Evolutionary conservation across 768 basidiomycete genomes (phyloP).

Genomic region (Coprinopsis cinerea): DNA sequence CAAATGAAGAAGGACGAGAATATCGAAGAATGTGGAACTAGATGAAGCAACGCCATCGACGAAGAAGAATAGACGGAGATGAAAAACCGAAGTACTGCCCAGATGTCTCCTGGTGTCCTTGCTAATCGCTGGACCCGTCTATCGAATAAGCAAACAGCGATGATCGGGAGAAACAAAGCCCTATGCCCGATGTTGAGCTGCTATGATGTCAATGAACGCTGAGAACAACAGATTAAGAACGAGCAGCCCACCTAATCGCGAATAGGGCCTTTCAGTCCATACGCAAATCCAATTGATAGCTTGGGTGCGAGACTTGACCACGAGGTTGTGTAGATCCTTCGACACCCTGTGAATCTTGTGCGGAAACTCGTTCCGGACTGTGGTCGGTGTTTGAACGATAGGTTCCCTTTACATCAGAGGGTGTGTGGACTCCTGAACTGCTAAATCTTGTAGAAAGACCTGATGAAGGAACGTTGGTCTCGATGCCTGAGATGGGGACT

Average conservation of each 20-base stretch:
- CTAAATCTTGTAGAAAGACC: not conserved
- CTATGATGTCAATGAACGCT: no score
- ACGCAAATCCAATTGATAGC: not conserved
- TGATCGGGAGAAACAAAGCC: not conserved
- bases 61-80: not conserved
- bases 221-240: no score
- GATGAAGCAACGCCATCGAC: no score
- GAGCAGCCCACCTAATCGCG: not conserved
- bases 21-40: not conserved
- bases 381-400: no score
- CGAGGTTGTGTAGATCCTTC: conserved; percentile 1
- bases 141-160: not conserved
- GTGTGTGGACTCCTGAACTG: not conserved
- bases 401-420: no score
- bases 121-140: conserved; percentile 1
- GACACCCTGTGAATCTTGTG: conserved; percentile 4
- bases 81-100: not conserved
- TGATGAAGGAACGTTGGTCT: not conserved
- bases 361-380: not conserved
- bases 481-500: not conserved
- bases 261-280: not conserved
- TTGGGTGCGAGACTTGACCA: not conserved
- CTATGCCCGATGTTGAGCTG: not conserved
- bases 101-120: not conserved
- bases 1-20: not conserved